phyloP scores from a whole-genome alignment of 768 basidiomycete genomes.

The Rhizopogon vinicolor region DNA sequence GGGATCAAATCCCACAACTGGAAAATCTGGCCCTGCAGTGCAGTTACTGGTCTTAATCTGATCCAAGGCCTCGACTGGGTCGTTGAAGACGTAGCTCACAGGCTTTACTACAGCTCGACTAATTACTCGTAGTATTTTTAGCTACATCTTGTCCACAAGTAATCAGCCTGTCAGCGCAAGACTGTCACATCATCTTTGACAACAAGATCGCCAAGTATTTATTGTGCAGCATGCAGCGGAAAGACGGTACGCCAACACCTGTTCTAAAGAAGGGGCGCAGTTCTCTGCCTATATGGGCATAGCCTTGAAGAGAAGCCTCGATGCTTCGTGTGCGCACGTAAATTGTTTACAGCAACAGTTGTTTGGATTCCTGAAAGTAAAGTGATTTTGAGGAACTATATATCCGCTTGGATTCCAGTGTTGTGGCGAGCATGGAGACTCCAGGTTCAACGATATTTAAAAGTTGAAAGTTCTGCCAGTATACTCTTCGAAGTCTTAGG shows the following conservation, averaged over 20 bases:
- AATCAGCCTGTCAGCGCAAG: background rate
- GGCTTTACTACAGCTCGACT: constrained; percentile 76
- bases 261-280: background rate
- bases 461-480: too few relatives aligned
- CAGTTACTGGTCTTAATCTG: constrained; percentile 83
- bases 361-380: background rate
- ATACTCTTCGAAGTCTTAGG: too few relatives aligned
- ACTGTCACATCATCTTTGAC: background rate
- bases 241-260: background rate
- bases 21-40: constrained; percentile 90
- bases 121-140: constrained; percentile 6
- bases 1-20: constrained; percentile 87
- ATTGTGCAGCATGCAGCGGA: background rate
- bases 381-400: background rate
- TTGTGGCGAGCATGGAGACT: background rate
- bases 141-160: background rate
- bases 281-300: background rate
- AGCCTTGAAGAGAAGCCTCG: background rate
- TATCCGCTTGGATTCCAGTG: too few relatives aligned
- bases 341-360: background rate
- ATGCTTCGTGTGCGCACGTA: background rate
- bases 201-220: background rate
- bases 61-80: constrained; percentile 89
- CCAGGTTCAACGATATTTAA: too few relatives aligned
- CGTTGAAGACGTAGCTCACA: constrained; percentile 79